Conservation (phyloP, 345 rosid species). For the Eucalyptus pauciflora region DNA sequence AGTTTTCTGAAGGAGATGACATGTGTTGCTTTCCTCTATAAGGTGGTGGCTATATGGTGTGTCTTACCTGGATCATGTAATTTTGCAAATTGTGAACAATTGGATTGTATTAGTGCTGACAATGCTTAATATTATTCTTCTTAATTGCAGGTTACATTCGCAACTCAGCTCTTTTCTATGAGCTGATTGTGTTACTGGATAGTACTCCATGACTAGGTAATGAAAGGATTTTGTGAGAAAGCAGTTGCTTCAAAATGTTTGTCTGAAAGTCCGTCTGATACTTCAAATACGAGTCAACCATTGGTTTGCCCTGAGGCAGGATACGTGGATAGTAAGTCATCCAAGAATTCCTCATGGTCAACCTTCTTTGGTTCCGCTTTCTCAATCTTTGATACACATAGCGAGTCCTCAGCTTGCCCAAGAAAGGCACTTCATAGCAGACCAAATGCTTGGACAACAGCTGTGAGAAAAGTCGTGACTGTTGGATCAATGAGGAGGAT, state of each 20-base stretch:
- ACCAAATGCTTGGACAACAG: conserved; percentile 56
- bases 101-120: neutral
- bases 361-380: conserved; percentile 53
- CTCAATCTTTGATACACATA: conserved; percentile 42
- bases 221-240: conserved; percentile 53
- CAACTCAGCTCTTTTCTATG: neutral
- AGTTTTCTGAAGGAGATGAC: neutral
- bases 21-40: neutral
- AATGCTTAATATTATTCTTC: neutral
- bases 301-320: conserved; percentile 41
- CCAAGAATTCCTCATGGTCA: conserved; percentile 44
- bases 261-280: conserved; percentile 28
- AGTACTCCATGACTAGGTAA: neutral
- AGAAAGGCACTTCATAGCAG: conserved; percentile 21
- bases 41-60: neutral
- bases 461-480: conserved; percentile 56
- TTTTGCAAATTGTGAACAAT: neutral
- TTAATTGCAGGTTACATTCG: neutral
- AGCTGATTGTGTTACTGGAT: neutral
- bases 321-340: conserved; percentile 21
- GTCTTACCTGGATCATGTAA: neutral
- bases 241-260: conserved; percentile 8
- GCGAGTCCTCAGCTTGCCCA: conserved; percentile 32
- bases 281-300: conserved; percentile 19
- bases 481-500: conserved; percentile 80